Evolutionary conservation across 2,329 filamentous ascomycete species (phyloP).

Genomic region (Fusarium sp.): DNA sequence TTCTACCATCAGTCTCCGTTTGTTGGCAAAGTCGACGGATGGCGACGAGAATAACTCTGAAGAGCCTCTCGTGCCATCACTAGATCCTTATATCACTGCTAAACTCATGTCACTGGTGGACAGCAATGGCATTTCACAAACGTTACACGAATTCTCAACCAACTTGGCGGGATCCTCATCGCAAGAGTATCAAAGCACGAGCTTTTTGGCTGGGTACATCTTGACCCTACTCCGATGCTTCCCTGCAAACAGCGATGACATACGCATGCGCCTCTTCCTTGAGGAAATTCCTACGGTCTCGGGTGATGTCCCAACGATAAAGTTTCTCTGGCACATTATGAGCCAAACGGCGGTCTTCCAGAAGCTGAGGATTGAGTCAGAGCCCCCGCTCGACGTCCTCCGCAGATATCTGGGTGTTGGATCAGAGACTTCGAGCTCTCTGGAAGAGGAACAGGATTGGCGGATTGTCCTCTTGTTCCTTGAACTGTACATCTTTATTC

Average conservation of each 20-base stretch:
- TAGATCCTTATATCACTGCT: conserved; percentile 70
- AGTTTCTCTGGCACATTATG: conserved; percentile 83
- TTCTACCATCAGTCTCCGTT: conserved; percentile 61
- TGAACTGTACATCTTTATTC: conserved; percentile 91
- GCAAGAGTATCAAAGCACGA: conserved; percentile 58
- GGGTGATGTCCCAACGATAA: conserved; percentile 68
- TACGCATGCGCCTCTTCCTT: conserved; percentile 92
- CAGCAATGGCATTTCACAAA: conserved; percentile 74
- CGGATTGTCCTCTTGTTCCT: conserved; percentile 89
- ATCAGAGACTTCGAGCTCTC: conserved; percentile 44
- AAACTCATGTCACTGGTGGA: conserved; percentile 80
- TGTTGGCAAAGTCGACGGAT: conserved; percentile 45
- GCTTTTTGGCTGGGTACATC: conserved; percentile 85
- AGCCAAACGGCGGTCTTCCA: conserved; percentile 57
- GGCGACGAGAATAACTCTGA: conserved; percentile 36
- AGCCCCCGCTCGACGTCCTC: conserved; percentile 46
- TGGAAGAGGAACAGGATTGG: conserved; percentile 73
- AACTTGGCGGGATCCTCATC: conserved; percentile 48
- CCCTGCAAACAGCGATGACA: conserved; percentile 83
- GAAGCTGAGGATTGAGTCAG: conserved; percentile 48
- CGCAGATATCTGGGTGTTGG: conserved; percentile 47
- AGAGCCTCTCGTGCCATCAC: conserved; percentile 38
- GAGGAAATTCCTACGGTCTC: conserved; percentile 50
- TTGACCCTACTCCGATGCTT: conserved; percentile 88
- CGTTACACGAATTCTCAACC: conserved; percentile 51